Conservation (phyloP, 2,329 filamentous ascomycete species). For the Alternaria incomplexa region DNA sequence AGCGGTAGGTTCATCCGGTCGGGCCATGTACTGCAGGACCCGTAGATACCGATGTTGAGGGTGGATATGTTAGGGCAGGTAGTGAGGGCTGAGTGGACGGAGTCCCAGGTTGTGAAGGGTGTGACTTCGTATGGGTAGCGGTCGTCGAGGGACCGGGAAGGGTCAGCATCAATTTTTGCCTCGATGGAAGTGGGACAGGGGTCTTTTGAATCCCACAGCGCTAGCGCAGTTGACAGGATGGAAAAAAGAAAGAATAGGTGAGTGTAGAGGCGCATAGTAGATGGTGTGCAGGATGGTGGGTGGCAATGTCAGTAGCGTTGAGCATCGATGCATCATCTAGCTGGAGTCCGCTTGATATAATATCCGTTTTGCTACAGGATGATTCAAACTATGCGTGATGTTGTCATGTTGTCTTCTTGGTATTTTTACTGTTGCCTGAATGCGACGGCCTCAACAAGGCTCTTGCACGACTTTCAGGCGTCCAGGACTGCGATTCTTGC, state of each 20-base stretch:
- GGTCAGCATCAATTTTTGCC: not conserved
- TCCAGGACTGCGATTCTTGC: not conserved
- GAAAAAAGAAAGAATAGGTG: not conserved
- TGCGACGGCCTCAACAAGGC: not conserved
- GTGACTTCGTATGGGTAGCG: not conserved
- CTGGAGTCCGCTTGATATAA: not conserved
- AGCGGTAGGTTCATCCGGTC: slow-evolving; percentile 16
- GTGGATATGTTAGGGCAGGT: slow-evolving; percentile 19
- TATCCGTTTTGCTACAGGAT: not conserved
- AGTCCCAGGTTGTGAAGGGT: slow-evolving; percentile 4
- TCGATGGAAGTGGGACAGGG: slow-evolving; percentile 7
- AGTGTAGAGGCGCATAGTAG: not conserved
- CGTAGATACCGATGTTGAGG: slow-evolving; percentile 14
- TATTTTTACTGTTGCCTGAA: not conserved
- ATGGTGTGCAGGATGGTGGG: not conserved
- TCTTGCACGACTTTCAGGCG: not conserved
- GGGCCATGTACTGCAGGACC: slow-evolving; percentile 7
- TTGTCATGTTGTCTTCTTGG: not conserved
- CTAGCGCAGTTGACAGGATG: not conserved
- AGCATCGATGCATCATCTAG: not conserved
- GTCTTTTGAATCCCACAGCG: slow-evolving; percentile 4
- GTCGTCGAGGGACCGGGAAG: not conserved
- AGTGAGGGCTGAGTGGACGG: slow-evolving; percentile 9
- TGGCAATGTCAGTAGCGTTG: not conserved
- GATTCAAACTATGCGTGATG: not conserved